phyloP scores from a whole-genome alignment of 176 grass and related monocot species.

The Phoenix roebelenii region DNA sequence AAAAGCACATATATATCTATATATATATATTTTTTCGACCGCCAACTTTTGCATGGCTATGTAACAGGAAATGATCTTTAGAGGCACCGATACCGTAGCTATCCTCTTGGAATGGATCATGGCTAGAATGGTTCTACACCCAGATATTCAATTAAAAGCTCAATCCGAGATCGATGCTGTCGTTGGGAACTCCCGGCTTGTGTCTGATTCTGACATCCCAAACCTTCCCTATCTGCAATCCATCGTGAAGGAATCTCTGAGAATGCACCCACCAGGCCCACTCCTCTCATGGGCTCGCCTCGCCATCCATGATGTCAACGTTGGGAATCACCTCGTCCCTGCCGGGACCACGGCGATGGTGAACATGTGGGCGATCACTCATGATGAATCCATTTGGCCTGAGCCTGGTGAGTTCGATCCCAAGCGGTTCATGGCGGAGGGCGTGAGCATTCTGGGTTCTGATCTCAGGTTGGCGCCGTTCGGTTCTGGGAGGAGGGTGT shows the following conservation, averaged over 20 bases:
- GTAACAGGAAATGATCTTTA: constrained; percentile 77
- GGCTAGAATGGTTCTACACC: constrained; percentile 70
- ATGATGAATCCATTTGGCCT: constrained; percentile 48
- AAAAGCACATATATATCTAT: too few species aligned
- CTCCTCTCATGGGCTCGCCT: constrained; percentile 81
- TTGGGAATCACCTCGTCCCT: constrained; percentile 51
- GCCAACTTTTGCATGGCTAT: neutral
- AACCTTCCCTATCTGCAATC: constrained; percentile 47
- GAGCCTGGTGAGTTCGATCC: constrained; percentile 42
- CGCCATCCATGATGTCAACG: constrained; percentile 45
- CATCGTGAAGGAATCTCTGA: constrained; percentile 68
- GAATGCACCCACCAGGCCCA: constrained; percentile 75
- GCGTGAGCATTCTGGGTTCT: constrained; percentile 50
- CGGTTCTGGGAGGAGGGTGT: constrained; percentile 57
- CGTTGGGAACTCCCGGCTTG: constrained; percentile 14
- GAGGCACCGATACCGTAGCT: constrained; percentile 70
- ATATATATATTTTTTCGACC: too few species aligned
- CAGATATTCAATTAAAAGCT: constrained; percentile 60
- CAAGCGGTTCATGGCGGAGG: constrained; percentile 50
- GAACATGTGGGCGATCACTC: constrained; percentile 89
- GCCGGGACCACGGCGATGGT: constrained; percentile 87
- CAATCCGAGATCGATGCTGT: constrained; percentile 46
- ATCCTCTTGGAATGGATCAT: constrained; percentile 76
- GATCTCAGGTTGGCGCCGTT: constrained; percentile 72
- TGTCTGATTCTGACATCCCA: constrained; percentile 41